A percentile compares a stretch with the other conserved stretches of the same genome.
phyloP scores from a whole-genome alignment of 305 asterid species.

The Rubia tinctorum region DNA sequence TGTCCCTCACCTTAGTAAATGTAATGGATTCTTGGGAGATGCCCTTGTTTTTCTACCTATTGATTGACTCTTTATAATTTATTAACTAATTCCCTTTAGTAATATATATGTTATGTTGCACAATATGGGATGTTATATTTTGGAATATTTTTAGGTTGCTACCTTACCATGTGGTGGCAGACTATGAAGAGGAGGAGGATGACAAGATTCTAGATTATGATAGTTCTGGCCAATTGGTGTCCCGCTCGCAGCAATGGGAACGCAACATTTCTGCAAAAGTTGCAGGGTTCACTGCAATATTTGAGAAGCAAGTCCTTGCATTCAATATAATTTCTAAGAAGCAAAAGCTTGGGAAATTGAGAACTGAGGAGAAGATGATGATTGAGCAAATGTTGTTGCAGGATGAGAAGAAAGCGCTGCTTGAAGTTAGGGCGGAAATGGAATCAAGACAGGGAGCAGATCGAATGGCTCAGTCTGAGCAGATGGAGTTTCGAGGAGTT shows the following conservation, averaged over 20 bases:
- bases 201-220: constrained; percentile 96
- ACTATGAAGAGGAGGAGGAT: constrained; percentile 99
- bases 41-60: not conserved
- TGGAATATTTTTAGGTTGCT: constrained; percentile 54
- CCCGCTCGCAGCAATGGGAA: constrained; percentile 42
- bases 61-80: not conserved
- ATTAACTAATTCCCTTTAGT: too few species aligned
- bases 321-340: constrained; percentile 86
- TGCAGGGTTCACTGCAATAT: constrained; percentile 93
- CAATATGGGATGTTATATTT: not conserved
- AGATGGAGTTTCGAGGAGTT: constrained; percentile 71
- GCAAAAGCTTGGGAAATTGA: constrained; percentile 79
- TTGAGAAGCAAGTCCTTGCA: constrained; percentile 97
- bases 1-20: not conserved
- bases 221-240: constrained; percentile 57
- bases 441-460: constrained; percentile 68
- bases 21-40: not conserved
- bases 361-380: constrained; percentile 94
- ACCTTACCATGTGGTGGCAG: constrained; percentile 98
- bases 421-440: constrained; percentile 68
- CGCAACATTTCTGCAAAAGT: constrained; percentile 77
- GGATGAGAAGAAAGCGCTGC: constrained; percentile 60
- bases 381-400: constrained; percentile 84
- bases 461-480: constrained; percentile 61
- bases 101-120: not conserved